Evolutionary conservation across 441 rosid species (phyloP).

Genomic region (Gossypium schwendimanii): DNA sequence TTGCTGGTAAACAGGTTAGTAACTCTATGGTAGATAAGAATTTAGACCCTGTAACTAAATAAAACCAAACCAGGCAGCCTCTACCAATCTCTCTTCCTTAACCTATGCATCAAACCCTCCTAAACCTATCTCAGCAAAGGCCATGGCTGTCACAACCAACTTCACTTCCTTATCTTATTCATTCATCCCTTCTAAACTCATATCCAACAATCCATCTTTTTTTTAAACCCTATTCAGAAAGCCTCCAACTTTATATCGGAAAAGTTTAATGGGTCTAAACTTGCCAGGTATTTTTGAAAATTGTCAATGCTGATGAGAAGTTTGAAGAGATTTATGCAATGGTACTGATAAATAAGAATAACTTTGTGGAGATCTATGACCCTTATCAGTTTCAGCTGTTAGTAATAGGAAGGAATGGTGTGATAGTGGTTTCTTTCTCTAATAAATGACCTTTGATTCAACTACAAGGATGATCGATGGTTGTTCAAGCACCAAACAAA

Average conservation of each 20-base stretch:
- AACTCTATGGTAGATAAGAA: background rate
- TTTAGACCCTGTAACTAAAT: background rate
- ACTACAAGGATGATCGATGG: too few species aligned
- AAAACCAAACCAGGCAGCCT: background rate
- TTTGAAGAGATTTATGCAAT: background rate
- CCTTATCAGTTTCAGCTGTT: background rate
- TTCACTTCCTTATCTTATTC: background rate
- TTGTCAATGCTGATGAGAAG: background rate
- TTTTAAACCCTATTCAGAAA: too few species aligned
- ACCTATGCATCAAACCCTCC: background rate
- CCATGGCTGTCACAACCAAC: background rate
- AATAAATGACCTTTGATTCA: background rate
- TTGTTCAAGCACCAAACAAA: too few species aligned
- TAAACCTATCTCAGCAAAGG: background rate
- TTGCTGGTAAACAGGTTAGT: background rate
- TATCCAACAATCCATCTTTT: background rate
- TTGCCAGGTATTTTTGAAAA: background rate
- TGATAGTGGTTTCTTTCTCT: too few species aligned
- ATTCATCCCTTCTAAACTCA: background rate
- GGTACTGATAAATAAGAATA: background rate
- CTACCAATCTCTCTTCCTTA: background rate
- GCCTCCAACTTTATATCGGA: background rate
- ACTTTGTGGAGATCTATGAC: background rate
- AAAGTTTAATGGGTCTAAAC: background rate
- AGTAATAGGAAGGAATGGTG: background rate